Percentiles rank a stretch among this genome's conserved stretches.
These are phyloP conservation scores for Niveomyces coronatus DNA, from an alignment of 2,329 filamentous ascomycete genomes.

Conservation along the genomic window DNA sequence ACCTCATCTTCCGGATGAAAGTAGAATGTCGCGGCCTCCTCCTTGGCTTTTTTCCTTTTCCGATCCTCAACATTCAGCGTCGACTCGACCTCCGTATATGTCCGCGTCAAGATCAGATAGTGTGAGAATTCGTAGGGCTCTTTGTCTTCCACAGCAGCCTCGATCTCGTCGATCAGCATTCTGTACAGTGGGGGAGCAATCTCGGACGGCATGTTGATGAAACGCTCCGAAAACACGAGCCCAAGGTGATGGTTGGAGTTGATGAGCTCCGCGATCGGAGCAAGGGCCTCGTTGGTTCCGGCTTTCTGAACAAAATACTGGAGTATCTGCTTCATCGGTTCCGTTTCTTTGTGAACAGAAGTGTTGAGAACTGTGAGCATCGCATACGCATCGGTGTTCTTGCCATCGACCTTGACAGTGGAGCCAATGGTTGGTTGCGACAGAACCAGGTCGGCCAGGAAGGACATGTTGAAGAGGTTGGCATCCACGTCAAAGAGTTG, in stretches of 20 bases:
- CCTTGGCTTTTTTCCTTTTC: slow-evolving; percentile 55
- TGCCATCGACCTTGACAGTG: slow-evolving; percentile 94
- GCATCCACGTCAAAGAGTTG: slow-evolving; percentile 89
- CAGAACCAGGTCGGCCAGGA: slow-evolving; percentile 74
- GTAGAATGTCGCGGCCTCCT: slow-evolving; percentile 60
- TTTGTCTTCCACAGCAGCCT: slow-evolving; percentile 77
- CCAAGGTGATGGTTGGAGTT: slow-evolving; percentile 53
- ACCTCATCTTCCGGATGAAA: slow-evolving; percentile 97
- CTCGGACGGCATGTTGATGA: slow-evolving; percentile 95
- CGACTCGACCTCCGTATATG: slow-evolving; percentile 82
- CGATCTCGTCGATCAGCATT: slow-evolving; percentile 87
- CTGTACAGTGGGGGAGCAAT: slow-evolving; percentile 88
- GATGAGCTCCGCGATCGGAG: slow-evolving; percentile 48
- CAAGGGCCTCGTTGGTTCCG: slow-evolving; percentile 41
- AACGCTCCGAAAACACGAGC: slow-evolving; percentile 78
- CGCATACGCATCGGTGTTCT: slow-evolving; percentile 84
- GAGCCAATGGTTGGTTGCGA: slow-evolving; percentile 82
- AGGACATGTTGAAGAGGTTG: slow-evolving; percentile 77
- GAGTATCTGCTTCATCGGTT: slow-evolving; percentile 59
- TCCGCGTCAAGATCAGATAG: slow-evolving; percentile 85
- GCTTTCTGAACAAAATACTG: slow-evolving; percentile 58
- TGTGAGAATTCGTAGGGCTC: slow-evolving; percentile 91
- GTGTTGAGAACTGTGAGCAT: slow-evolving; percentile 84
- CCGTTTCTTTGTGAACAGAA: slow-evolving; percentile 64
- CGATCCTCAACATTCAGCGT: slow-evolving; percentile 55